Conservation (phyloP, 805 yeast genomes). For the Grigorovia yakushimaensis region DNA sequence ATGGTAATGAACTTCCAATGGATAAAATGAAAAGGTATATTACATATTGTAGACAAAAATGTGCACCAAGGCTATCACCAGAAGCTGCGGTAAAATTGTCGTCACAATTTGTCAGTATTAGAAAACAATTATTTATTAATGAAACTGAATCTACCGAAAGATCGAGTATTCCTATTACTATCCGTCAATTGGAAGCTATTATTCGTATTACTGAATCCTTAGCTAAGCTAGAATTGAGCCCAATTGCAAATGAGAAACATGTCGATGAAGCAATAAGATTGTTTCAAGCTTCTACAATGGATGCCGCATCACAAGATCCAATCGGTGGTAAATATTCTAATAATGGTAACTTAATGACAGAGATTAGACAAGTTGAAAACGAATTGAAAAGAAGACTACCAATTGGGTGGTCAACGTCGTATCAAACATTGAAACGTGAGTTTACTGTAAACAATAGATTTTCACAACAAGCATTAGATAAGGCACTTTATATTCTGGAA, state of each 20-base stretch:
- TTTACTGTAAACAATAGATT: conserved; percentile 59
- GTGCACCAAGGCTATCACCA: conserved; percentile 86
- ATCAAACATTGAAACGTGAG: conserved; percentile 72
- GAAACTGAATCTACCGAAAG: conserved; percentile 79
- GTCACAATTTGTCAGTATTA: conserved; percentile 84
- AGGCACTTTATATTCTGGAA: conserved; percentile 72
- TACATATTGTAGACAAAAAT: conserved; percentile 77
- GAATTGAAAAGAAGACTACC: conserved; percentile 87
- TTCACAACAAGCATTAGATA: conserved; percentile 65
- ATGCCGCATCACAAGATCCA: conserved; percentile 55
- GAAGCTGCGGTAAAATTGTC: conserved; percentile 86
- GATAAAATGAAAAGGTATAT: conserved; percentile 87
- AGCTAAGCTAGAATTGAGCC: conserved; percentile 75
- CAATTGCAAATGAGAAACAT: conserved; percentile 79
- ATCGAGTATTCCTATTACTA: conserved; percentile 92
- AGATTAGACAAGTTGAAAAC: conserved; percentile 69
- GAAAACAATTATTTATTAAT: conserved; percentile 70
- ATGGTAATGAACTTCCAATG: conserved; percentile 74
- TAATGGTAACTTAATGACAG: conserved; percentile 49
- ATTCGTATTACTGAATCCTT: conserved; percentile 90
- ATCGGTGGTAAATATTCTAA: conserved; percentile 40
- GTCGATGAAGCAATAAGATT: conserved; percentile 93
- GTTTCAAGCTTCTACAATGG: conserved; percentile 95
- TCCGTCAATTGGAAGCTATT: conserved; percentile 95
- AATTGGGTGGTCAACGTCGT: conserved; percentile 91